phyloP scores from a whole-genome alignment of 768 basidiomycete species.

The Boletus tomentosulus region DNA sequence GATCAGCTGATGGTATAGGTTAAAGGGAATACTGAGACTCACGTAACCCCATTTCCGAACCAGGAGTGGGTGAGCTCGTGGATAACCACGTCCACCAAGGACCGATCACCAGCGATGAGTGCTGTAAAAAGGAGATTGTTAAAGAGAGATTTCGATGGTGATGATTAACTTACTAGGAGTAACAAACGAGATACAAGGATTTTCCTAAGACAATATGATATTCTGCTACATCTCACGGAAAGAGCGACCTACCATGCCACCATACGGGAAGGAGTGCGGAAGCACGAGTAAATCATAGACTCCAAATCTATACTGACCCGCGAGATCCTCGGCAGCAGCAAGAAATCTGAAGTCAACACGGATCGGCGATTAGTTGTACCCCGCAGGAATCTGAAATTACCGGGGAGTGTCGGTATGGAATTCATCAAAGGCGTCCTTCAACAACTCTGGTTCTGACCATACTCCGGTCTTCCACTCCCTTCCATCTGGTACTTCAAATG shows the following conservation, averaged over 20 bases:
- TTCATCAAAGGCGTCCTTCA: slow-evolving; percentile 80
- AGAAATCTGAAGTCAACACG: slow-evolving; percentile 53
- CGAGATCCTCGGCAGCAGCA: slow-evolving; percentile 63
- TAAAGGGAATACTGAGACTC: slow-evolving; percentile 18
- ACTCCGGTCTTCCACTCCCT: slow-evolving; percentile 79
- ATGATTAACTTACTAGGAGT: slow-evolving; percentile 63
- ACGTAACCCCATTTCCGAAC: slow-evolving; percentile 89
- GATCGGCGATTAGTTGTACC: neutral
- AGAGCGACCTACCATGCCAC: slow-evolving; percentile 65
- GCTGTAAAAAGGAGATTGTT: slow-evolving; percentile 36
- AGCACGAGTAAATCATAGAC: slow-evolving; percentile 88
- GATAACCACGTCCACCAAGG: slow-evolving; percentile 83
- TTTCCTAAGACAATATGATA: slow-evolving; percentile 54
- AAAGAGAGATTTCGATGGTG: neutral
- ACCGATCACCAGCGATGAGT: slow-evolving; percentile 81
- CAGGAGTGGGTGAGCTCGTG: slow-evolving; percentile 86
- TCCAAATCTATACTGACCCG: slow-evolving; percentile 75
- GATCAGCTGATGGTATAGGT: neutral
- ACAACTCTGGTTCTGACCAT: slow-evolving; percentile 86
- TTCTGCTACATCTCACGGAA: neutral
- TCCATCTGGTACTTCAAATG: slow-evolving; percentile 56
- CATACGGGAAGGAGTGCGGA: slow-evolving; percentile 90
- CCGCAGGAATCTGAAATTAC: slow-evolving; percentile 30
- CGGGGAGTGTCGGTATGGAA: slow-evolving; percentile 82
- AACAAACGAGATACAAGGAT: slow-evolving; percentile 82